These are phyloP conservation scores for Setaria italica DNA, from an alignment of 202 grass and related monocot genomes.

Conservation along the genomic window DNA sequence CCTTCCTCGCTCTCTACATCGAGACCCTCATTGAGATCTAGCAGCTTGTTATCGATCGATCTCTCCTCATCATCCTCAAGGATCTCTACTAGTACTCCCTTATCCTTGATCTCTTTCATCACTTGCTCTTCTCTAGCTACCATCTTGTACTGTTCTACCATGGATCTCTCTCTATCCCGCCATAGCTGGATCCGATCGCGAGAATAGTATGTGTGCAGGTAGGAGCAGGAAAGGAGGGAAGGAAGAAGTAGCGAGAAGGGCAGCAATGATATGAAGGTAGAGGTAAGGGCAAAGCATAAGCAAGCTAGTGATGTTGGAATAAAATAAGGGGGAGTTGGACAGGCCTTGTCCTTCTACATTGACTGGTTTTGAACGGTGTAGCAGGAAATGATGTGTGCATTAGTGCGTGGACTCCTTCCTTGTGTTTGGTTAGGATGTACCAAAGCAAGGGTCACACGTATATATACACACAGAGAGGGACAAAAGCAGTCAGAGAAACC, in stretches of 20 bases:
- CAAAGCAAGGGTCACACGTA: conserved; percentile 31
- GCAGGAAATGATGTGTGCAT: conserved; percentile 27
- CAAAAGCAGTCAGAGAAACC: background rate
- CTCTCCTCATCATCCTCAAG: conserved; percentile 52
- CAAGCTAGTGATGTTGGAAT: conserved; percentile 68
- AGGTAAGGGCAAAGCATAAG: conserved; percentile 48
- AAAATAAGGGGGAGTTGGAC: conserved; percentile 64
- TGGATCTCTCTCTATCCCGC: conserved; percentile 41
- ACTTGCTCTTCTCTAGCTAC: conserved; percentile 34
- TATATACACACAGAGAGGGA: background rate
- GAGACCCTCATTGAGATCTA: conserved; percentile 76
- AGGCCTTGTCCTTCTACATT: conserved; percentile 76
- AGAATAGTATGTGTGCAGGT: conserved; percentile 38
- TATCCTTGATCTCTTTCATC: conserved; percentile 46
- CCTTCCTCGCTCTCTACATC: conserved; percentile 41
- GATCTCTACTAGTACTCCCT: conserved; percentile 52
- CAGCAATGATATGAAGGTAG: conserved; percentile 45
- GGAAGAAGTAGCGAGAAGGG: conserved; percentile 37
- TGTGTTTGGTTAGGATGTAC: conserved; percentile 18
- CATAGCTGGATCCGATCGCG: conserved; percentile 37
- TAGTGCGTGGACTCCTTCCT: conserved; percentile 45
- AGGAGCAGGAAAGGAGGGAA: conserved; percentile 46
- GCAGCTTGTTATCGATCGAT: conserved; percentile 17
- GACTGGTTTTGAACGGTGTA: conserved; percentile 63
- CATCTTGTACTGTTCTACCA: conserved; percentile 6